phyloP scores from a whole-genome alignment of 2,329 filamentous ascomycete species.

The Colletotrichum echinochloae region DNA sequence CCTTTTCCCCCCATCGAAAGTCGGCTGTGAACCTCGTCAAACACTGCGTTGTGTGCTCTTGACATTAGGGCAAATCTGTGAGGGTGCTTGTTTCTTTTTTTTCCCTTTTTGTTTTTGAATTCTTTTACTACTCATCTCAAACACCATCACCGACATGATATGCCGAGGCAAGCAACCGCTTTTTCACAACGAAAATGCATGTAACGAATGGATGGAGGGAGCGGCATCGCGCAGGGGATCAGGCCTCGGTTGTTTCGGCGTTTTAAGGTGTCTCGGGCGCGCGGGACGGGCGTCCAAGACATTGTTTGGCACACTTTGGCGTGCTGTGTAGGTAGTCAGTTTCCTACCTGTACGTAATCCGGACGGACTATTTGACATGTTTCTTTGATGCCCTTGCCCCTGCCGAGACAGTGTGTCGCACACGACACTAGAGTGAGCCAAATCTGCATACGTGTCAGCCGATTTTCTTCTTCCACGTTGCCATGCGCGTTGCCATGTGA shows the following conservation, averaged over 20 bases:
- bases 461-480: background rate
- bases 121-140: conserved; percentile 25
- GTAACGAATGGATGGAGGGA: conserved; percentile 2
- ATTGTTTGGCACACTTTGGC: background rate
- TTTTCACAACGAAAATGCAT: conserved; percentile 14
- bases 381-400: background rate
- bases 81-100: background rate
- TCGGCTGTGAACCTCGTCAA: conserved; percentile 68
- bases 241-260: conserved; percentile 2
- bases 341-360: background rate
- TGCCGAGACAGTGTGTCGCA: background rate
- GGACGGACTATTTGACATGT: no score
- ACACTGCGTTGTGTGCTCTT: background rate
- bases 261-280: conserved; percentile 12
- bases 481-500: conserved; percentile 1
- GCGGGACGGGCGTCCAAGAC: conserved; percentile 16
- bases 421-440: background rate
- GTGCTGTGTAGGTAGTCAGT: background rate
- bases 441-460: background rate
- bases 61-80: background rate
- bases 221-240: conserved; percentile 11
- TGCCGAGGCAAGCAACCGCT: conserved; percentile 6
- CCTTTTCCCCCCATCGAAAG: conserved; percentile 79
- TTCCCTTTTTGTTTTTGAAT: no score
- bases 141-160: background rate